Evolutionary conservation across 2,329 filamentous ascomycete species (phyloP).

Genomic region (Botrytis sinoallii): DNA sequence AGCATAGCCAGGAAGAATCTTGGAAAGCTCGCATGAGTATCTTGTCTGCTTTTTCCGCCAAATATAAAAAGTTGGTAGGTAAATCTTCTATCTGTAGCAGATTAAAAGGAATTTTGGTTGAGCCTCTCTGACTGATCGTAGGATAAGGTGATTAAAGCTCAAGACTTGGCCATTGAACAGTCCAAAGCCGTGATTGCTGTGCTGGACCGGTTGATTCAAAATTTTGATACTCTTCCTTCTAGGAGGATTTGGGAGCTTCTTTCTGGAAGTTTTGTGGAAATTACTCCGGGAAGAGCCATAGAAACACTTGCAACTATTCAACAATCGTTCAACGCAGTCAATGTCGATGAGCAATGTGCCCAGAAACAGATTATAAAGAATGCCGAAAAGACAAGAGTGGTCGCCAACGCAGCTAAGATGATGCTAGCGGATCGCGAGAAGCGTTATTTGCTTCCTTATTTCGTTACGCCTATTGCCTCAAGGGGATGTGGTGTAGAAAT

Average conservation of each 20-base stretch:
- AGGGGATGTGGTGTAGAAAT: not conserved
- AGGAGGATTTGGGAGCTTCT: not conserved
- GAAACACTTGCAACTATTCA: not conserved
- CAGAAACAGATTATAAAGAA: not conserved
- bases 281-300: not conserved
- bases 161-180: not conserved
- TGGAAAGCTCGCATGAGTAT: not conserved
- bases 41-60: not conserved
- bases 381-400: not conserved
- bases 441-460: not conserved
- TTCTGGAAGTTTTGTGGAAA: not conserved
- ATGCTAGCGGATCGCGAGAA: not conserved
- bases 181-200: not conserved
- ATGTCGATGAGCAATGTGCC: not conserved
- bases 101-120: not conserved
- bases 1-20: not conserved
- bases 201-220: not conserved
- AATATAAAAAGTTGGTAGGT: not conserved
- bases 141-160: not conserved
- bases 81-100: not conserved
- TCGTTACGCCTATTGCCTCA: not conserved
- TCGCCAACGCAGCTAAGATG: slow-evolving; percentile 8
- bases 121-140: not conserved
- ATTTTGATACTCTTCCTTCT: not conserved
- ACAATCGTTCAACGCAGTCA: not conserved